phyloP scores from a whole-genome alignment of 2,329 filamentous ascomycete genomes.

The Fragosphaeria purpurea region DNA sequence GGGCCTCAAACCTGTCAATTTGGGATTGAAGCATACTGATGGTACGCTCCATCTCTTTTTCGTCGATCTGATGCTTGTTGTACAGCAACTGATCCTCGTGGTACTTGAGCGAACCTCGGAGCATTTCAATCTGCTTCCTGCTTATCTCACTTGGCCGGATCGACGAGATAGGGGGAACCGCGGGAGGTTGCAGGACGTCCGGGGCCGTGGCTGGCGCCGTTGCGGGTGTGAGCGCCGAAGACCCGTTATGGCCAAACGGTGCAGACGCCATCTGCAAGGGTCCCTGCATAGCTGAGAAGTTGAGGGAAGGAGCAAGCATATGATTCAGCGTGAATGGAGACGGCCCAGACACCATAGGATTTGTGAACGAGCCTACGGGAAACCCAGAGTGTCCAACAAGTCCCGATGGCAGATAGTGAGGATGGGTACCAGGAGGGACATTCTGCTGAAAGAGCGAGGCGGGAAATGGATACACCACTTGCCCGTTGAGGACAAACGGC shows the following conservation, averaged over 20 bases:
- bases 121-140: conserved; percentile 43
- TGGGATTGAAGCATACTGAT: conserved; percentile 30
- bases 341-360: conserved; percentile 16
- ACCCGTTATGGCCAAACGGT: not conserved
- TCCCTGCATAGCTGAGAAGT: conserved; percentile 1
- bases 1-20: conserved; percentile 34
- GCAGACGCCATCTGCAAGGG: not conserved
- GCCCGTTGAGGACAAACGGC: conserved; percentile 31
- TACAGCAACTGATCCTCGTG: conserved; percentile 49
- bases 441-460: conserved; percentile 8
- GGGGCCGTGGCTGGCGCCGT: conserved; percentile 1
- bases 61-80: conserved; percentile 54
- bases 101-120: conserved; percentile 44
- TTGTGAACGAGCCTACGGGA: conserved; percentile 14
- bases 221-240: not conserved
- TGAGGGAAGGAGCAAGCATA: conserved; percentile 8
- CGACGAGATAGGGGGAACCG: conserved; percentile 41
- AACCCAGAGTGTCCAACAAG: conserved; percentile 13
- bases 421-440: conserved; percentile 2
- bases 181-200: conserved; percentile 17
- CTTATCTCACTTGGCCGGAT: conserved; percentile 53
- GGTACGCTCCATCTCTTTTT: conserved; percentile 37
- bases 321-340: conserved; percentile 13
- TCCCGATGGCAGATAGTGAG: conserved; percentile 9
- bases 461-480: conserved; percentile 23